Base-by-base conservation (phyloP, 1,284 basidiomycete genomes). In the Pterulicium gracile region DNA sequence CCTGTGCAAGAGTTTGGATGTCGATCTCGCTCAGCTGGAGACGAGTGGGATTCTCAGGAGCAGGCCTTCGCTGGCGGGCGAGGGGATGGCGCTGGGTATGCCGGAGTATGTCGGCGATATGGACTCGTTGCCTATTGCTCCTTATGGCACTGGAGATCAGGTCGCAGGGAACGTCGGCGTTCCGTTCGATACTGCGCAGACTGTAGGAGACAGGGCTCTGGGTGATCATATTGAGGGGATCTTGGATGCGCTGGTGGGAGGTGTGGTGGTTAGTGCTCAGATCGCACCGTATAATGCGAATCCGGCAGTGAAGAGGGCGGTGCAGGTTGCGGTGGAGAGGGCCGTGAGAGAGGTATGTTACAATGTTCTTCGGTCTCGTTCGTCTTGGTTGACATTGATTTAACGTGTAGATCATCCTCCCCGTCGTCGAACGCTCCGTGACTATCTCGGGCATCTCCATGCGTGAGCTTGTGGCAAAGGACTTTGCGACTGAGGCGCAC, bases 381-480 rank as follows among this genome's bases (percentile, higher is more conserved):
- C 19, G 10, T 7, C 23, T 39, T 17, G 19, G 23, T 21, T 13
- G 34, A 52, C 3, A 12, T 48, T 32, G 10, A 46, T 22, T 19
- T 49, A 23, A 18, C 7, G 19, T 43, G 40, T 55, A 88, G 81
- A 98, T 98, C 54, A 95, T 98, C 54, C 72, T 94, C 14, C 96
- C 96, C 3, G 95, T 98, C 43, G 95, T 98, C 15, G 96, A 99
- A 61, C 81, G 96, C 49, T 97, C 93, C n/a, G 96, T 98, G 39
- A 98, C 96, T 1, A 98, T 99, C 55, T 96, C 96, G 4, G 91
- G 93, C 23, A 97, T 98, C 55, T 98, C 96, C 17, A 96, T 95
- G 14, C 77, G 93, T 35, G 96, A 99, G 63, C 73, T 99, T 5
- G 90, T 97, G 22, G 79, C 85, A 49, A 98, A 98, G 67, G 96